Conservation (phyloP, 2,329 filamentous ascomycete species). For the Paraconiothyrium brasiliense region DNA sequence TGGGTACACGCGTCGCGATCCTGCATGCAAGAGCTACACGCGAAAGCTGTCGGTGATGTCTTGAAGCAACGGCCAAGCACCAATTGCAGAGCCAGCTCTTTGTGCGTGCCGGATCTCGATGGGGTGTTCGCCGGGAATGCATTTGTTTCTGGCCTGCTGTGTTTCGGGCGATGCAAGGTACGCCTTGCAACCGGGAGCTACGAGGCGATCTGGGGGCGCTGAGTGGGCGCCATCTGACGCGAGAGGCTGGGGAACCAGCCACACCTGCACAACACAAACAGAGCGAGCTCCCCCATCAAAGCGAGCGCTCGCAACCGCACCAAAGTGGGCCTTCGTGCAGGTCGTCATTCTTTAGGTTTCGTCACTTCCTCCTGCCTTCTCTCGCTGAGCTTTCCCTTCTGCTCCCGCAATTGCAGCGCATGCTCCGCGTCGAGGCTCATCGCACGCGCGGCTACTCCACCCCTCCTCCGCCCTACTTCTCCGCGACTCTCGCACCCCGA, state of each 20-base stretch:
- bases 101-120: background rate
- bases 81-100: slow-evolving; percentile 2
- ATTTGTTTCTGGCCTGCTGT: background rate
- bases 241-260: slow-evolving; percentile 5
- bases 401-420: slow-evolving; percentile 32
- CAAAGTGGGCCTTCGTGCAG: slow-evolving; percentile 4
- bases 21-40: background rate
- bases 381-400: background rate
- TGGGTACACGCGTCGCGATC: slow-evolving; percentile 3
- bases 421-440: slow-evolving; percentile 25
- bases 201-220: slow-evolving; percentile 18
- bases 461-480: slow-evolving; percentile 7
- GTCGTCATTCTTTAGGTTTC: slow-evolving; percentile 31
- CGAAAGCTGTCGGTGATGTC: background rate
- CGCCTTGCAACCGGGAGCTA: slow-evolving; percentile 6
- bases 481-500: background rate
- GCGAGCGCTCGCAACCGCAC: background rate
- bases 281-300: slow-evolving; percentile 6
- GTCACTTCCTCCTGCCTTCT: slow-evolving; percentile 12
- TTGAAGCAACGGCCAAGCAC: background rate
- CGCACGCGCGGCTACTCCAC: slow-evolving; percentile 10
- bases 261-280: slow-evolving; percentile 15
- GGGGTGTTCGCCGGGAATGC: slow-evolving; percentile 4
- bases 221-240: slow-evolving; percentile 11
- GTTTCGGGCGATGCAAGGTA: slow-evolving; percentile 14